These are phyloP conservation scores for Myriangium duriaei DNA, from an alignment of 2,329 filamentous ascomycete species.

Conservation along the genomic window DNA sequence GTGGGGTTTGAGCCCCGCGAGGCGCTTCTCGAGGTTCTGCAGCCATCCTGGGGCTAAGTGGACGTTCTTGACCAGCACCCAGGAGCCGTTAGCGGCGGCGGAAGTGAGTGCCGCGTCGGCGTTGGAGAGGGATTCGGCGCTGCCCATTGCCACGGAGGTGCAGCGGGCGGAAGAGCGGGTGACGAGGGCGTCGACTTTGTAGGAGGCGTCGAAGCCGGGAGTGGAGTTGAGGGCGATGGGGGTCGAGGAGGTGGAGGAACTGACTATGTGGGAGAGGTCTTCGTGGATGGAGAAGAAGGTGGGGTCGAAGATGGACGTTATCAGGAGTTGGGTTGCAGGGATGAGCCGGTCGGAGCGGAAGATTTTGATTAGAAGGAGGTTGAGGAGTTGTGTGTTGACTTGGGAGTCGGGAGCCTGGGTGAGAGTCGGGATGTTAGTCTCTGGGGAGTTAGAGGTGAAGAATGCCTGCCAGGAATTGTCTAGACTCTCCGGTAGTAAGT, in stretches of 20 bases:
- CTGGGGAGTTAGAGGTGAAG: slow-evolving; percentile 72
- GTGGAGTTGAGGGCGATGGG: slow-evolving; percentile 89
- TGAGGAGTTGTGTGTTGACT: slow-evolving; percentile 53
- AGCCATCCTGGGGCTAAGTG: slow-evolving; percentile 93
- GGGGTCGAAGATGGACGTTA: slow-evolving; percentile 70
- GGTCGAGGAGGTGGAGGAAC: slow-evolving; percentile 68
- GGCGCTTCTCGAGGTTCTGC: slow-evolving; percentile 90
- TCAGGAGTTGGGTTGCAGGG: slow-evolving; percentile 83
- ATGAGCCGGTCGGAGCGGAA: slow-evolving; percentile 94
- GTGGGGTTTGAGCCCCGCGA: slow-evolving; percentile 90
- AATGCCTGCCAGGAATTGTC: slow-evolving; percentile 66
- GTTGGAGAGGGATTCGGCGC: slow-evolving; percentile 80
- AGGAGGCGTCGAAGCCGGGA: slow-evolving; percentile 93
- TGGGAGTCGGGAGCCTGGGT: slow-evolving; percentile 40
- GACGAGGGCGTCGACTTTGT: slow-evolving; percentile 94
- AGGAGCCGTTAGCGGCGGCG: slow-evolving; percentile 80
- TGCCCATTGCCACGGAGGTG: slow-evolving; percentile 98
- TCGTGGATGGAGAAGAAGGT: slow-evolving; percentile 73
- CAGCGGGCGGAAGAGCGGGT: slow-evolving; percentile 71
- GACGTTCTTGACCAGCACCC: slow-evolving; percentile 98
- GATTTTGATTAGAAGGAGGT: slow-evolving; percentile 83
- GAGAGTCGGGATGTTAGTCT: slow-evolving; percentile 65
- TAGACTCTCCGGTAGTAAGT: slow-evolving; percentile 51
- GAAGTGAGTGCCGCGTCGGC: slow-evolving; percentile 93
- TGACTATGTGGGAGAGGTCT: slow-evolving; percentile 73